A percentile compares a stretch with the other conserved stretches of the same genome.
phyloP scores from a whole-genome alignment of 306 rosid species.

The Benincasa hispida region DNA sequence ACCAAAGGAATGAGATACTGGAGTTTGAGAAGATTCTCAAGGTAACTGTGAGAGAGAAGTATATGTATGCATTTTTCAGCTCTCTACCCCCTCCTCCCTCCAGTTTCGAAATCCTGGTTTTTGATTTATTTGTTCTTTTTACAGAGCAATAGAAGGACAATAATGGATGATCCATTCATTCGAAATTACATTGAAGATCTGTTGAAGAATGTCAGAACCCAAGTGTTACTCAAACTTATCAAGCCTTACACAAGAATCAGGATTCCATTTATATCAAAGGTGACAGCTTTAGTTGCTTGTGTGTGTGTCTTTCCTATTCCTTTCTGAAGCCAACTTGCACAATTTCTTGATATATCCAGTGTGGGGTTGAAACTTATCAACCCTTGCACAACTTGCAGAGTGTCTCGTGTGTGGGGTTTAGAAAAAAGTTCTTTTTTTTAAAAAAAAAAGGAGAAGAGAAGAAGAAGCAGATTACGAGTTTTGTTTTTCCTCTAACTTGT shows the following conservation, averaged over 20 bases:
- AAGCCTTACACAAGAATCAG: conserved; percentile 93
- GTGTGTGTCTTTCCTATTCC: background rate
- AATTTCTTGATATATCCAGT: background rate
- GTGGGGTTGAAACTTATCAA: background rate
- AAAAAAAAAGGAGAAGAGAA: no score
- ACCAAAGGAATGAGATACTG: conserved; percentile 89
- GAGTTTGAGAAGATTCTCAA: conserved; percentile 94
- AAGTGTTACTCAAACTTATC: conserved; percentile 92
- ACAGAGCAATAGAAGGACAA: conserved; percentile 74
- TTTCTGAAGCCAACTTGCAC: background rate
- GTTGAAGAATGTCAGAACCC: conserved; percentile 92
- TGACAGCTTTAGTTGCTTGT: conserved; percentile 7
- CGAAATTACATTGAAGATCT: conserved; percentile 94
- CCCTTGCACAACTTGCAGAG: background rate
- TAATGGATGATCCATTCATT: conserved; percentile 94
- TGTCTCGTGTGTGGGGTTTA: background rate
- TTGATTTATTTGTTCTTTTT: background rate
- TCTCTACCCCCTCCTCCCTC: background rate
- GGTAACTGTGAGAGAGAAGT: conserved; percentile 21
- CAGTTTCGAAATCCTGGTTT: background rate
- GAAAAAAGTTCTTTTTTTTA: no score
- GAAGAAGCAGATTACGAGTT: background rate
- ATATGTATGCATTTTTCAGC: background rate
- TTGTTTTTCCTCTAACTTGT: background rate
- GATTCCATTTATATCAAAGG: conserved; percentile 95